Base-by-base conservation (phyloP, 1,284 basidiomycete genomes). In the Mycena citricolor region DNA sequence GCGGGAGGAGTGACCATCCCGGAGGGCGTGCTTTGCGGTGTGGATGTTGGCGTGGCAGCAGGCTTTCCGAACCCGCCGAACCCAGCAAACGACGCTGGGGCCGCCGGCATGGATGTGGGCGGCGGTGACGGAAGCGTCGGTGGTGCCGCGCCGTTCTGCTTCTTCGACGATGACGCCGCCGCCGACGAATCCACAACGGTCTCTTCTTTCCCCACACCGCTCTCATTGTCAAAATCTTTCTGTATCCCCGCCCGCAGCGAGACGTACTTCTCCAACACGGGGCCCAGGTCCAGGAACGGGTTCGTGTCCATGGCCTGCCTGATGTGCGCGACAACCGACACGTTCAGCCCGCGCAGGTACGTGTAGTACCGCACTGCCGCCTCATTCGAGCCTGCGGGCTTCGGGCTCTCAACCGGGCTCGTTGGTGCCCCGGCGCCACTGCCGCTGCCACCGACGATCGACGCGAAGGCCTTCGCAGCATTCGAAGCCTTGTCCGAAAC, bases 301-400 rank as follows among this genome's bases (percentile, higher is more conserved):
- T 94, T 89, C 8, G 74, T 66, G 22, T 87, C 80, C 16, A 91
- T 64, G 4, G 78, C 74, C 39, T 77, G 74, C 11, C 77, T 72
- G 34, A 92, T 65, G 23, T 81, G 76, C 4, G 77, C 68, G 23
- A 88, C 58, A 55, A 93, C 71, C 0, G 88, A 86, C 16, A 78
- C 64, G 59, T 94, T 94, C 33, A 94, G 73, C 10, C 90, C 90
- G 14, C 91, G 83, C 14, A 94, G 71, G 6, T 81, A 78, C 28
- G 73, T 81, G 65, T 81, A 90, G 63, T 90, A 94, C 23, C 69
- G 68, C 20, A 65, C 32, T 22, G 65, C 57, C 21, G 44, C 50
- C 25, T 54, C 38, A 25, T 66, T 58, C 14, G n/a, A 56, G n/a
- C 36, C 46, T 4, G 23, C n/a, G n/a, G n/a, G n/a, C n/a, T n/a